Evolutionary conservation across 2,329 filamentous ascomycete genomes (phyloP), one percentile per base, ranked within the genome.

Genomic region (Pseudogymnoascus sp.): DNA sequence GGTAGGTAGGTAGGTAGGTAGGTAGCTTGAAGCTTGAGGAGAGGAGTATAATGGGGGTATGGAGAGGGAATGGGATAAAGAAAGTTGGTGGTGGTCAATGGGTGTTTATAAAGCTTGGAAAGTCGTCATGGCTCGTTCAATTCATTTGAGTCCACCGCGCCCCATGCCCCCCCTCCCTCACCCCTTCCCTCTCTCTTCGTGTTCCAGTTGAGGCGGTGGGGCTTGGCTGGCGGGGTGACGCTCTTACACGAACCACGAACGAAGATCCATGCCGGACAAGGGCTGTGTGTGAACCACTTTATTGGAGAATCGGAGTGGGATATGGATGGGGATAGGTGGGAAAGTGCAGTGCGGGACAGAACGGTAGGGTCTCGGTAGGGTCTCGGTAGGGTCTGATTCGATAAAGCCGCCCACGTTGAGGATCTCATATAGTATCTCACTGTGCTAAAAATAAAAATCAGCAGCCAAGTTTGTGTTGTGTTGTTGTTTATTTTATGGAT

Each of bases 71-170:
- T 60, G 56, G 33, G 6, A 25, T 23, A 61, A 44, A 42, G 60
- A 61, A 61, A 50, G 60, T 44, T 18, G 35, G 31, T 60, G 56
- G 31, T 21, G 25, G 44, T 50, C 44, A 50, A 50, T 50, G 44
- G 23, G 44, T 50, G 44, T 50, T 50, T 50, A 50, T 50, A 50
- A 50, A 50, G 23, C 44, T 50, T 28, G 21, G 44, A 2, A 50
- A 50, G 44, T 28, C 44, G 44, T 50, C 44, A 50, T 50, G 44
- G 44, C 23, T 12, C 4, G 40, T 23, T 44, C 40, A 44, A 14
- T 40, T 16, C 40, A 44, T 23, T 38, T 10, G n/a, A 21, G 40
- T 14, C 40, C 31, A 33, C 31, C 4, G 31, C 18, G 18, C 16
- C 18, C 40, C 18, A 4, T 4, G 3, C 31, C 7, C 7, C 37